Evolutionary conservation across 768 basidiomycete species (phyloP).

Genomic region (Rhizopogon vulgaris): DNA sequence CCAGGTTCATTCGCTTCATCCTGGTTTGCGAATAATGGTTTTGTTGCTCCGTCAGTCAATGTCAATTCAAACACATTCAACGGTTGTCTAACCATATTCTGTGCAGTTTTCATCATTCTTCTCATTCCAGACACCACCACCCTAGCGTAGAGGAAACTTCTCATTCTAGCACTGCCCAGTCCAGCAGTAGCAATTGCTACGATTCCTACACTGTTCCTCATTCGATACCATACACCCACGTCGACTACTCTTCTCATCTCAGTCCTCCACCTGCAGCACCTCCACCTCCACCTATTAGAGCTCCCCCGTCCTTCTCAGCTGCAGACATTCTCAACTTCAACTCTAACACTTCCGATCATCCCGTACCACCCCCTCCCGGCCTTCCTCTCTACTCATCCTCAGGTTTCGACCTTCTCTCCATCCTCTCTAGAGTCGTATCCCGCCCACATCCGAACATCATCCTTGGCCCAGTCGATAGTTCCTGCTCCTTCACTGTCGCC

Average conservation of each 20-base stretch:
- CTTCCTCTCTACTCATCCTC: conserved; percentile 80
- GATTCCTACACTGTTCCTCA: conserved; percentile 1
- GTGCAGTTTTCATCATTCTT: conserved; percentile 17
- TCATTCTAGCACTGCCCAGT: background rate
- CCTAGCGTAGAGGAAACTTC: background rate
- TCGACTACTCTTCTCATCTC: background rate
- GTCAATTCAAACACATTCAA: too few species aligned
- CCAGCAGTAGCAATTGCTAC: background rate
- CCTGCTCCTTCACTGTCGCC: conserved; percentile 87
- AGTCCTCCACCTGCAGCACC: conserved; percentile 5
- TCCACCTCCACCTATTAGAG: background rate
- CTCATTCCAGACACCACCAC: conserved; percentile 12
- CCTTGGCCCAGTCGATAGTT: conserved; percentile 89
- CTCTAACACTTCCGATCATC: conserved; percentile 5
- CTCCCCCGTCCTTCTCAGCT: conserved; percentile 4
- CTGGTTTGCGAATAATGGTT: conserved; percentile 49
- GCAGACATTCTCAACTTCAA: background rate
- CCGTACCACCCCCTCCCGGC: conserved; percentile 26
- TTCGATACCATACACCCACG: background rate
- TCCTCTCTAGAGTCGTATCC: conserved; percentile 71
- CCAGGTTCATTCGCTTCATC: conserved; percentile 27
- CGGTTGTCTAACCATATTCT: background rate
- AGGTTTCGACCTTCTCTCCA: conserved; percentile 84
- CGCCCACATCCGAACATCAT: conserved; percentile 69
- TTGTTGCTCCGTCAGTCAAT: conserved; percentile 26